Conservation (phyloP, 495 filamentous ascomycete species). For the Penicillium riverlandense region DNA sequence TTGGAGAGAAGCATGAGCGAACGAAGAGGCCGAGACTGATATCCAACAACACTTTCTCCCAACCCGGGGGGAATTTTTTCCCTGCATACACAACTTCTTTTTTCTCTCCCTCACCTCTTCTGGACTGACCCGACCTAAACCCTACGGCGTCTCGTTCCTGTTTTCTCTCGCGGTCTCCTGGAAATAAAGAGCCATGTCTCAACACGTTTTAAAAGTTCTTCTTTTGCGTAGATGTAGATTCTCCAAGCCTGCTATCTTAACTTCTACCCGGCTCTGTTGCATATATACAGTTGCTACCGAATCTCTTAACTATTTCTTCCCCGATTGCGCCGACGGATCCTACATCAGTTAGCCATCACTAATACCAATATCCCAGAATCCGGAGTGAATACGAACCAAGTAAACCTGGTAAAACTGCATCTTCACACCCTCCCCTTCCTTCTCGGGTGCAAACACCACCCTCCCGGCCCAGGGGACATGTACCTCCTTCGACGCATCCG, state of each 20-base stretch:
- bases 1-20: conserved; percentile 18
- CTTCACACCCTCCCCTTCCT: conserved; percentile 39
- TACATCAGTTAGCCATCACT: conserved; percentile 7
- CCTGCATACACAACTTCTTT: conserved; percentile 10
- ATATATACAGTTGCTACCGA: neutral
- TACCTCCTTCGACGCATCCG: conserved; percentile 33
- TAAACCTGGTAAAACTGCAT: conserved; percentile 64
- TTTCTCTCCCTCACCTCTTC: conserved; percentile 24
- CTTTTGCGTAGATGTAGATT: conserved; percentile 5
- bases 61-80: conserved; percentile 11
- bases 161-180: conserved; percentile 30
- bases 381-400: conserved; percentile 36
- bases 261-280: too few relatives aligned
- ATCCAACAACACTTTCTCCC: conserved; percentile 2
- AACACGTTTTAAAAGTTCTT: conserved; percentile 21
- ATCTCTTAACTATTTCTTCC: conserved; percentile 23
- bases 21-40: conserved; percentile 20
- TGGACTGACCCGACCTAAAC: conserved; percentile 10
- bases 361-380: conserved; percentile 7
- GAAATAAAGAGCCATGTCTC: conserved; percentile 31
- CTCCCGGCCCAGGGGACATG: conserved; percentile 48
- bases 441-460: conserved; percentile 37
- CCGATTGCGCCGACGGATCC: conserved; percentile 34
- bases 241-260: neutral
- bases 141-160: conserved; percentile 25